Percentiles rank a stretch among this genome's conserved stretches.
These are phyloP conservation scores for Diaporthe sp. DNA, from an alignment of 2,329 filamentous ascomycete species.

Conservation along the genomic window DNA sequence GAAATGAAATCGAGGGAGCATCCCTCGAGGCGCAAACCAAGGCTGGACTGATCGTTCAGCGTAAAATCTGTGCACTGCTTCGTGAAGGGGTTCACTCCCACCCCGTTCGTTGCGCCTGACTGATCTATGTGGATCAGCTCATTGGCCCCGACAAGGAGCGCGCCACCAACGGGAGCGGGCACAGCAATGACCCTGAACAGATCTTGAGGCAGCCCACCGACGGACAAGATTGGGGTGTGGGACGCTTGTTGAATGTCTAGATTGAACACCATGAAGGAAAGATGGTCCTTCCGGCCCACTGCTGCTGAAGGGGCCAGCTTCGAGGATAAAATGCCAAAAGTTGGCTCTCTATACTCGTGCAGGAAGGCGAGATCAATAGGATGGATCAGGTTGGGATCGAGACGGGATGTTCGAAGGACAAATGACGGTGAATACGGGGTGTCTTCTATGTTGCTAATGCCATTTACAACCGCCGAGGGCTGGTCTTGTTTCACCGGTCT, in stretches of 20 bases:
- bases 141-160: constrained; percentile 87
- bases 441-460: constrained; percentile 65
- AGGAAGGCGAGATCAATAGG: constrained; percentile 93
- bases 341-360: constrained; percentile 97
- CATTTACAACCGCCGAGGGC: constrained; percentile 57
- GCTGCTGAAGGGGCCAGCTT: constrained; percentile 80
- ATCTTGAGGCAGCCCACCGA: constrained; percentile 88
- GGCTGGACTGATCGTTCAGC: constrained; percentile 86
- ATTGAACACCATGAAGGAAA: constrained; percentile 95
- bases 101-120: constrained; percentile 91
- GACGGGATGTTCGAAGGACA: constrained; percentile 87
- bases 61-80: constrained; percentile 86
- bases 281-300: constrained; percentile 85
- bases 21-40: constrained; percentile 84
- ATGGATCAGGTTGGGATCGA: constrained; percentile 89
- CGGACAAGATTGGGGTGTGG: constrained; percentile 91
- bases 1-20: constrained; percentile 84
- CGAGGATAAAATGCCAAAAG: constrained; percentile 93
- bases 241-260: constrained; percentile 93
- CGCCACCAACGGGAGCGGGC: constrained; percentile 88
- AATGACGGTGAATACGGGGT: constrained; percentile 92
- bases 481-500: constrained; percentile 63
- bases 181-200: constrained; percentile 86
- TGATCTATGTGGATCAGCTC: constrained; percentile 97
- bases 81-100: constrained; percentile 93